Percentiles rank a stretch among this genome's conserved stretches.
phyloP scores from a whole-genome alignment of 116 monocot genomes.

The Trichopus zeylanicus region DNA sequence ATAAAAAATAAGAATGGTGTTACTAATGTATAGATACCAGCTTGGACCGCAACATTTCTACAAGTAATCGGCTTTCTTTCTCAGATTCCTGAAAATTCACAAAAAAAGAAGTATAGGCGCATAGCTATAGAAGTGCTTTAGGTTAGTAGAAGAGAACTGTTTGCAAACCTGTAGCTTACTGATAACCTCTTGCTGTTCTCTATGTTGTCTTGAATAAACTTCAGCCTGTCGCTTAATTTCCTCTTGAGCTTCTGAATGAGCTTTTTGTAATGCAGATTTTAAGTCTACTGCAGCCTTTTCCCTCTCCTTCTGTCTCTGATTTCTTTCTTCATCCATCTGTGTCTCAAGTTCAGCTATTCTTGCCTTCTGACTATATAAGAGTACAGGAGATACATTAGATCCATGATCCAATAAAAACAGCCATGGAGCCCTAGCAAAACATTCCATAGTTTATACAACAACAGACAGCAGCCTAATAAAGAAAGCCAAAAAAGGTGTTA shows the following conservation, averaged over 20 bases:
- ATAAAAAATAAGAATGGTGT: too few relatives aligned
- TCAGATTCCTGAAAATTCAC: constrained; percentile 50
- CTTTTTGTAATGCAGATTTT: constrained; percentile 74
- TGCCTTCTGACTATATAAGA: constrained; percentile 56
- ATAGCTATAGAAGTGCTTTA: background rate
- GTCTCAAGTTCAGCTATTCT: constrained; percentile 75
- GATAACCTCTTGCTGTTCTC: constrained; percentile 81
- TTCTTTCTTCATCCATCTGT: constrained; percentile 84
- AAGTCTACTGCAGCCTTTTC: constrained; percentile 74
- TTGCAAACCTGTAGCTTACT: constrained; percentile 67
- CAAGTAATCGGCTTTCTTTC: constrained; percentile 71
- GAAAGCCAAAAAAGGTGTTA: too few relatives aligned
- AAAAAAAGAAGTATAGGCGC: background rate
- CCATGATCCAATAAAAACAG: background rate
- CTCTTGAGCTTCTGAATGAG: constrained; percentile 70
- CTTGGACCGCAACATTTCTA: constrained; percentile 77
- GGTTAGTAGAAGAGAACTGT: background rate
- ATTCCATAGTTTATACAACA: background rate
- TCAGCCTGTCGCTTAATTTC: constrained; percentile 79
- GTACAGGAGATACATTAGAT: background rate
- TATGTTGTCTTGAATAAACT: constrained; percentile 44
- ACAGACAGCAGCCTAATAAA: too few relatives aligned
- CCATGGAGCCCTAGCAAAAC: background rate
- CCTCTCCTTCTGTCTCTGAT: constrained; percentile 72
- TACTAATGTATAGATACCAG: constrained; percentile 48